Evolutionary conservation across 768 basidiomycete species (phyloP).

Genomic region (Auriscalpium vulgare): DNA sequence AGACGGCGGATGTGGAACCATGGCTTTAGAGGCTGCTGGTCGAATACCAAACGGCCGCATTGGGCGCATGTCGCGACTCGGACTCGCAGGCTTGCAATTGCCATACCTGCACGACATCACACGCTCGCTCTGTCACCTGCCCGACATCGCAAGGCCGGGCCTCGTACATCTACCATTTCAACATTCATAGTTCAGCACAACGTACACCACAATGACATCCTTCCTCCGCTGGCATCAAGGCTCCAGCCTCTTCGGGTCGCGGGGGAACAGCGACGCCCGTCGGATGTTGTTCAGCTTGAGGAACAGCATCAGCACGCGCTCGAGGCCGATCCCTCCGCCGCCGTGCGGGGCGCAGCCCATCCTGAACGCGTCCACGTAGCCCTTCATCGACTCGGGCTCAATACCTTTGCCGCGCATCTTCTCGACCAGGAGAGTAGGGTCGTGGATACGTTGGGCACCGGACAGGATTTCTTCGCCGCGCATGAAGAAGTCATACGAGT

Average conservation of each 20-base stretch:
- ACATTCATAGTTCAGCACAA: background rate
- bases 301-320: conserved; percentile 96
- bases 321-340: conserved; percentile 92
- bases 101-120: too few relatives aligned
- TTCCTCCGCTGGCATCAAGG: conserved; percentile 39
- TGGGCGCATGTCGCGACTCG: too few relatives aligned
- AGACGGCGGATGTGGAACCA: background rate
- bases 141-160: background rate
- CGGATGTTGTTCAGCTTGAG: conserved; percentile 95
- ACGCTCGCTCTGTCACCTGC: too few relatives aligned
- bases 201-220: background rate
- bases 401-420: conserved; percentile 85
- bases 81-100: too few relatives aligned
- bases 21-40: background rate
- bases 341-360: conserved; percentile 95
- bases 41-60: too few relatives aligned
- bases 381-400: conserved; percentile 86
- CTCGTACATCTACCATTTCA: background rate
- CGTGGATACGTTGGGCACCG: conserved; percentile 96
- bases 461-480: conserved; percentile 98
- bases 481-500: conserved; percentile 99
- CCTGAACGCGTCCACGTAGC: conserved; percentile 90
- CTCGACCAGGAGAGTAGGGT: conserved; percentile 69
- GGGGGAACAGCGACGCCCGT: conserved; percentile 87
- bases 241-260: conserved; percentile 91